phyloP scores from a whole-genome alignment of 2,329 filamentous ascomycete genomes.

The Phymatotrichopsis omnivora region DNA sequence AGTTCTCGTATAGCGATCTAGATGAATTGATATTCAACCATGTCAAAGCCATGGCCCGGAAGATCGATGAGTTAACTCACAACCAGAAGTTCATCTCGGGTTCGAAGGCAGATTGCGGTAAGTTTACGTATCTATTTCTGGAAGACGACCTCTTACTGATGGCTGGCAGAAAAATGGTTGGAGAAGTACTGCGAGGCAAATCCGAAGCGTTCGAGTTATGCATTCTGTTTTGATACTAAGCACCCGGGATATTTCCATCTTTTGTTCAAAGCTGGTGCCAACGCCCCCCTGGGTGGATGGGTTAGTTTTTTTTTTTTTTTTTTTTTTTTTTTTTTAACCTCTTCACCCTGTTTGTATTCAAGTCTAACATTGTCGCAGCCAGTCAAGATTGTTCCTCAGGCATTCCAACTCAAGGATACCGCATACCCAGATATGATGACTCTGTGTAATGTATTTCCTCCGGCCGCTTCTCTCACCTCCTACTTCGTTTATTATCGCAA shows the following conservation, averaged over 20 bases:
- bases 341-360: too few species aligned
- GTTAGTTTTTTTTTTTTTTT: constrained; percentile 7
- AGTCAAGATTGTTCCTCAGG: constrained; percentile 85
- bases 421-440: constrained; percentile 91
- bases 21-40: constrained; percentile 96
- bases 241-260: constrained; percentile 91
- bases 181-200: constrained; percentile 94
- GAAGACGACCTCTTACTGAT: constrained; percentile 1
- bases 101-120: constrained; percentile 74
- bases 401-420: constrained; percentile 80
- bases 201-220: constrained; percentile 83
- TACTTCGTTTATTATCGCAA: background rate
- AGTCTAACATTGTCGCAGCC: constrained; percentile 63
- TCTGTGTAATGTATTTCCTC: constrained; percentile 61
- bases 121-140: constrained; percentile 35
- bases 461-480: background rate
- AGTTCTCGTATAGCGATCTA: constrained; percentile 87
- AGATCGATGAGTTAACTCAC: constrained; percentile 90
- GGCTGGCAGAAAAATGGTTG: constrained; percentile 54
- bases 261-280: constrained; percentile 85
- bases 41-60: constrained; percentile 93
- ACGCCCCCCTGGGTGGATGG: constrained; percentile 51
- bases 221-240: constrained; percentile 88
- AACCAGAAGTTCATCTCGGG: constrained; percentile 88
- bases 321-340: constrained; percentile 2